Evolutionary conservation across 768 basidiomycete species (phyloP).

Genomic region (Russula lepida): DNA sequence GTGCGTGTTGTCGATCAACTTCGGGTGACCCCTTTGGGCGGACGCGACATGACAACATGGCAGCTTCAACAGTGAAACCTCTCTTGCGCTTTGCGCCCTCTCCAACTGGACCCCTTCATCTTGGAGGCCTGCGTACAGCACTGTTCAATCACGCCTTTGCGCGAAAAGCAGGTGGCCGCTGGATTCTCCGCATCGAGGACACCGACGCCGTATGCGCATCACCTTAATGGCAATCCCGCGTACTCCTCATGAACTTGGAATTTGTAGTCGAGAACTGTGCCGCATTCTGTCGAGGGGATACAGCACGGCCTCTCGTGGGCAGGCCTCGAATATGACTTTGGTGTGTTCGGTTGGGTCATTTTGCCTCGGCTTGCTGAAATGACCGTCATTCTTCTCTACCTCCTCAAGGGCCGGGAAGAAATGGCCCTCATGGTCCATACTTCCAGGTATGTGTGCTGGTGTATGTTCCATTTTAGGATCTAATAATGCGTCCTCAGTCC

Average conservation of each 20-base stretch:
- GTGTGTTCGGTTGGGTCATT: slow-evolving; percentile 34
- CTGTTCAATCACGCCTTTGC: slow-evolving; percentile 88
- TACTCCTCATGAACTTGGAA: not conserved
- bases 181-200: slow-evolving; percentile 91
- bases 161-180: slow-evolving; percentile 72
- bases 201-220: slow-evolving; percentile 71
- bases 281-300: slow-evolving; percentile 79
- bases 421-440: slow-evolving; percentile 76
- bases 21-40: not conserved
- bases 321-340: slow-evolving; percentile 85
- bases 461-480: not conserved
- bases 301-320: slow-evolving; percentile 78
- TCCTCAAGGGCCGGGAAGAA: slow-evolving; percentile 61
- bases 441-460: slow-evolving; percentile 50
- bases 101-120: slow-evolving; percentile 88
- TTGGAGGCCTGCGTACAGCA: slow-evolving; percentile 91
- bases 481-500: slow-evolving; percentile 45
- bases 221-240: not conserved
- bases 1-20: not conserved
- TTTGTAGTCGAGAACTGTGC: slow-evolving; percentile 65
- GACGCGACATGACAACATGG: not conserved
- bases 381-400: not conserved
- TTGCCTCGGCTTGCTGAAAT: not conserved
- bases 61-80: slow-evolving; percentile 5
- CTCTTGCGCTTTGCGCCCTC: slow-evolving; percentile 93